phyloP scores from a whole-genome alignment of 805 yeast species.

The Gaillardinia entomophila region DNA sequence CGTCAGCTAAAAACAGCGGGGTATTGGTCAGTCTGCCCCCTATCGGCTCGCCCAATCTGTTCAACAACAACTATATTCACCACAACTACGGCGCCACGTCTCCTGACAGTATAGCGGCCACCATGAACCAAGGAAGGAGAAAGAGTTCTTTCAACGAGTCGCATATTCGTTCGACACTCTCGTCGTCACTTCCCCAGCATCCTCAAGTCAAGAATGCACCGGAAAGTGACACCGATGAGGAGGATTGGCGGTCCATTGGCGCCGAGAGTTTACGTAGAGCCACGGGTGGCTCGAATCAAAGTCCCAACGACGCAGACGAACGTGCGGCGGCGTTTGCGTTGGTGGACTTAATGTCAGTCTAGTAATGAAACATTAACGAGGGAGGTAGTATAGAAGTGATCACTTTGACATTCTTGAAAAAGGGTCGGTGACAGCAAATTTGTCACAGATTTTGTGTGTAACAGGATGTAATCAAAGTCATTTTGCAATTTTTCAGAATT shows the following conservation, averaged over 20 bases:
- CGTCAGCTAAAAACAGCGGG: conserved; percentile 34
- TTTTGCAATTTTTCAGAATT: too few species aligned
- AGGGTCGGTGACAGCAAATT: too few species aligned
- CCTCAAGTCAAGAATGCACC: conserved; percentile 5
- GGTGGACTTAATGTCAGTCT: conserved; percentile 47
- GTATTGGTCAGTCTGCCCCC: conserved; percentile 32
- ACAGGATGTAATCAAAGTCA: too few species aligned
- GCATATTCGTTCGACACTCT: conserved; percentile 36
- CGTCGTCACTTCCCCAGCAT: conserved; percentile 16
- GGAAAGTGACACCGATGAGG: conserved; percentile 84
- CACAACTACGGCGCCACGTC: conserved; percentile 6
- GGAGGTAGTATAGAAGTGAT: too few species aligned
- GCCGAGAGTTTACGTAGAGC: conserved; percentile 55
- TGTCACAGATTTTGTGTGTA: not conserved
- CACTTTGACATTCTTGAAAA: too few species aligned
- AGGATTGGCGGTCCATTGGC: conserved; percentile 92
- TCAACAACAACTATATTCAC: conserved; percentile 5
- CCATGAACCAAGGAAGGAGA: conserved; percentile 18
- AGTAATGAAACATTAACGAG: too few species aligned
- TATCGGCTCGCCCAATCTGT: conserved; percentile 9
- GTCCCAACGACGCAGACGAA: conserved; percentile 28
- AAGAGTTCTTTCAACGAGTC: conserved; percentile 40
- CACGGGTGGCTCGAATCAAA: conserved; percentile 8
- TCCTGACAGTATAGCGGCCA: conserved; percentile 14
- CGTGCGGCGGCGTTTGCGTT: conserved; percentile 58